phyloP scores from a whole-genome alignment of 83 land plant species.

The Larix sibirica region DNA sequence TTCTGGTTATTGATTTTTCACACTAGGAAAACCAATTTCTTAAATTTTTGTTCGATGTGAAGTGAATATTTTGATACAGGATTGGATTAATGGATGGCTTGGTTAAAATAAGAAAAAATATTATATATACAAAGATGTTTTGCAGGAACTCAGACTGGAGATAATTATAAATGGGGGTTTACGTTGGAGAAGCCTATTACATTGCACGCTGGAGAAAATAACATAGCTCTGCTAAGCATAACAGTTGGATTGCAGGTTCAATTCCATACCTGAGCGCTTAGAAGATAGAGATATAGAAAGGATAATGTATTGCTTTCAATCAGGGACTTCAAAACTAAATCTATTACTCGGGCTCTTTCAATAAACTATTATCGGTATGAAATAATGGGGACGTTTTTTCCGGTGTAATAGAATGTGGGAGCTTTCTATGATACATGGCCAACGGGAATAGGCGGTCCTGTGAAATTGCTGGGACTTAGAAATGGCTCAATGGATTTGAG shows the following conservation, averaged over 20 bases:
- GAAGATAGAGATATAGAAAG: constrained; percentile 37
- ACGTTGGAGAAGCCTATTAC: constrained; percentile 29
- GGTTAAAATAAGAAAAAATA: too few relatives aligned
- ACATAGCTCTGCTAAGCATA: constrained; percentile 54
- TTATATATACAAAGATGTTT: background rate
- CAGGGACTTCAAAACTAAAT: constrained; percentile 49
- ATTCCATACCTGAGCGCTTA: constrained; percentile 25
- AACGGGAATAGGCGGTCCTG: constrained; percentile 36
- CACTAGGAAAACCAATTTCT: too few relatives aligned
- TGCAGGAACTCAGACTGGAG: background rate
- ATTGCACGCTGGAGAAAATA: constrained; percentile 45
- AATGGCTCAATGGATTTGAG: constrained; percentile 19
- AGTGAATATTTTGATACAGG: background rate
- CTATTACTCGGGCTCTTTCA: background rate
- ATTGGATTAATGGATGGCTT: background rate
- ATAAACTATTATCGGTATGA: background rate
- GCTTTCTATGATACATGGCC: constrained; percentile 40
- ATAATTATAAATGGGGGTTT: background rate
- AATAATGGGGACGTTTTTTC: background rate
- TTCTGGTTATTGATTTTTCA: too few relatives aligned
- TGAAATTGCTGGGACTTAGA: background rate
- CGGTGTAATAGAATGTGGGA: constrained; percentile 64
- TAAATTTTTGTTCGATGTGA: background rate
- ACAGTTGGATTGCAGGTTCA: background rate
- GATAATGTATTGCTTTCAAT: constrained; percentile 57